Evolutionary conservation across 2,329 filamentous ascomycete species (phyloP), one percentile per base, ranked within the genome.

Genomic region (Aureobasidium lini): DNA sequence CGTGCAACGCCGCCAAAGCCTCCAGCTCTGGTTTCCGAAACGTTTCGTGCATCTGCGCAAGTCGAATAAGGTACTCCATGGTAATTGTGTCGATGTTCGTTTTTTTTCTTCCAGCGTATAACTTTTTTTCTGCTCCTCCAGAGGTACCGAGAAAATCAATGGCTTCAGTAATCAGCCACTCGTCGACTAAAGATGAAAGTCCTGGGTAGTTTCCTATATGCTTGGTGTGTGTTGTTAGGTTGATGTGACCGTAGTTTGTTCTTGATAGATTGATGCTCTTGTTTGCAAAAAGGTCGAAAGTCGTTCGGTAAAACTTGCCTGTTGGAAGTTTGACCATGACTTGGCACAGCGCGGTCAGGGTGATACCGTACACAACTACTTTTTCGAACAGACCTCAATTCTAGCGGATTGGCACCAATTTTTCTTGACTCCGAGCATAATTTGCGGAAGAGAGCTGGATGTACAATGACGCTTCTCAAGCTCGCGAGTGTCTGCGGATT

Each of bases 41-140:
- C n/a, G 84, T 87, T 76, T 96, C 90, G 72, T 97, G 92, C 61
- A 83, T 80, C 73, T 97, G 94, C 46, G 87, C 88, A 71, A 97
- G 91, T 67, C 93, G 89, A 64, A 99, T 85, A 62, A 99, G 81
- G 69, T 89, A 97, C 63, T 95, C 84, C 84, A 82, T 82, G 69
- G 23, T 57, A 2, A 6, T 6, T 6, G 4, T 23, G 4, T 49
- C 6, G 16, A 16, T 10, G 9, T 29, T n/a, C n/a, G 11, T 18
- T 18, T 34, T 52, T 40, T 29, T 39, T 10, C 3, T 15, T 11
- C 15, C n/a, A 4, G 1, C 11, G 15, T 15, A n/a, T 23, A 15
- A 13, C 37, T 40, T 2, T 40, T 40, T 40, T 40, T 40, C 37
- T 9, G 15, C 37, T 13, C 37, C 15, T 23, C 23, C 23, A 23